Base-by-base conservation (phyloP, 2,329 filamentous ascomycete genomes). In the Aspergillus pseudonomiae region DNA sequence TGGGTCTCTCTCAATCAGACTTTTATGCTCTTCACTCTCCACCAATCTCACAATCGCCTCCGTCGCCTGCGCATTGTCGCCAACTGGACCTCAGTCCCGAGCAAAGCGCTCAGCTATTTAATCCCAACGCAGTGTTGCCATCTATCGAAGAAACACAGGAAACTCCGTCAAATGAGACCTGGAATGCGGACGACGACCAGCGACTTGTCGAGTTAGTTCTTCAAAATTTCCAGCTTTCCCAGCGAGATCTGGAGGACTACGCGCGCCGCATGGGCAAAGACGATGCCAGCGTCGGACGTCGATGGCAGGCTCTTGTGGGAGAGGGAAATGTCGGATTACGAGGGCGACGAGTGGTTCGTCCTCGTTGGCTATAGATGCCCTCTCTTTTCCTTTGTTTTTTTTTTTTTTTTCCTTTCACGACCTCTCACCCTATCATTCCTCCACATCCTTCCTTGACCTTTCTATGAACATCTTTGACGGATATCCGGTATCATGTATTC, bases 221-320 rank as follows among this genome's bases (percentile, higher is more conserved):
- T 2, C 76, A 79, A 39, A 82, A 81, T 59, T 74, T 82, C 32
- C 74, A 76, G 32, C 74, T 82, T 6, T 80, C 79, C 32, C 74
- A 77, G 57, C 71, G 71, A 57, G 79, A 82, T 57, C 82, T 80
- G 81, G 77, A 79, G 30, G 80, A 81, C 32, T 83, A 80, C 66
- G 80, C 80, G 26, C 74, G 75, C 39, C 72, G 66, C 60, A 74
- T 83, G 65, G 80, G 80, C 57, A 77, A 75, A 55, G 77, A 79
- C 55, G 71, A 76, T 34, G 76, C 77, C 21, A 79, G 76, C 56
- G 71, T 81, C 28, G 78, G 78, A n/a, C 72, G 70, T 59, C 71
- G 81, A 57, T 83, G 80, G 80, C 75, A 74, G 57, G 69, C 75
- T 46, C 75, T 83, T 14, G 70, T 82, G 21, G 75, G 75, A 11